phyloP scores from a whole-genome alignment of 495 filamentous ascomycete species.

The Penicillium canariense region DNA sequence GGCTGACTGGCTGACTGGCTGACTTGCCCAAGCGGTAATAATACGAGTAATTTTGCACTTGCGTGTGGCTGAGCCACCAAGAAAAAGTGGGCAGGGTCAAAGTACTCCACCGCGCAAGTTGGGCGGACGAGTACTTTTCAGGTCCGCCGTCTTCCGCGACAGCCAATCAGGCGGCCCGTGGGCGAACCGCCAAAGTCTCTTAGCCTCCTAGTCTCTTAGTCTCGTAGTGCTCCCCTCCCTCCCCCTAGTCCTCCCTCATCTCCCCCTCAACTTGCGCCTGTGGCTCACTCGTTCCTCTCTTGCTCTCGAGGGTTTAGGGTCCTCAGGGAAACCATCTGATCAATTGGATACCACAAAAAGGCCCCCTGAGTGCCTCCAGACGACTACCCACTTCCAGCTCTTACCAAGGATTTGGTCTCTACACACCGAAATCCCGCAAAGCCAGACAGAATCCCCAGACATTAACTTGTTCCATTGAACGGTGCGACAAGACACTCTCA shows the following conservation, averaged over 20 bases:
- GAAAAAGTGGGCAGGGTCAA: background rate
- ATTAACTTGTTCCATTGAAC: conserved; percentile 13
- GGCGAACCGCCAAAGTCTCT: conserved; percentile 11
- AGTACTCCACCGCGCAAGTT: conserved; percentile 1
- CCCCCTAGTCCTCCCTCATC: conserved; percentile 1
- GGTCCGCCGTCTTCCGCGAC: conserved; percentile 19
- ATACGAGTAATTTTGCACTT: background rate
- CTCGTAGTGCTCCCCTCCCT: background rate
- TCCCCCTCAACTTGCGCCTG: background rate
- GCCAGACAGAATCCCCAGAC: background rate
- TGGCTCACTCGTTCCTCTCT: too few species aligned
- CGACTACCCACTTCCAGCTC: background rate
- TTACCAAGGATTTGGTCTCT: background rate
- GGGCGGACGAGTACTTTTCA: conserved; percentile 8
- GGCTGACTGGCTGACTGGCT: background rate
- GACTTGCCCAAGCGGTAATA: background rate
- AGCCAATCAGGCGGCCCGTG: conserved; percentile 14
- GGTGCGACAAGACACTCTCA: background rate
- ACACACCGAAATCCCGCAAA: background rate
- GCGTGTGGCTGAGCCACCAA: background rate
- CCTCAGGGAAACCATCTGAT: background rate
- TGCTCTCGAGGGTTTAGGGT: background rate
- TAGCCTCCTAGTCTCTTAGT: conserved; percentile 5
- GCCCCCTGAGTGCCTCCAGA: background rate
- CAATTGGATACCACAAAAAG: background rate